Percentiles rank a stretch among this genome's conserved stretches.
These are phyloP conservation scores for Olyra latifolia DNA, from an alignment of 176 grass and related monocot genomes.

Conservation along the genomic window DNA sequence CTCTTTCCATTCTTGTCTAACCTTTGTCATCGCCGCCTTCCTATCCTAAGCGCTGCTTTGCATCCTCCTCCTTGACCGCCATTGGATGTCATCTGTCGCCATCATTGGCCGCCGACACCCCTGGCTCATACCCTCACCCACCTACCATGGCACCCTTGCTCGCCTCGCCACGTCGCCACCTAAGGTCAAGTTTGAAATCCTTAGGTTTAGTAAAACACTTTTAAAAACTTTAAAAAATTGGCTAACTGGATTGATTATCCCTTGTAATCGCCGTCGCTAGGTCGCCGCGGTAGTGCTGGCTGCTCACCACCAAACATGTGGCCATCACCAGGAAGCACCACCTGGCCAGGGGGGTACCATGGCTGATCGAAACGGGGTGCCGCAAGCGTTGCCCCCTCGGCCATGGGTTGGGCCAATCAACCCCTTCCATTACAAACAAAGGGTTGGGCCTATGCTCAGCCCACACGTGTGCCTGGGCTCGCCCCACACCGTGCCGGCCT, in stretches of 20 bases:
- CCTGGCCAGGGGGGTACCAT: no score
- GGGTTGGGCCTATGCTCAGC: not conserved
- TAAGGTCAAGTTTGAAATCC: no score
- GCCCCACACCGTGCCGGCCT: not conserved
- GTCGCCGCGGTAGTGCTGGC: not conserved
- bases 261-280: not conserved
- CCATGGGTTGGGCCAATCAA: not conserved
- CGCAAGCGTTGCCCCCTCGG: not conserved
- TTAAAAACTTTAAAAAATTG: no score
- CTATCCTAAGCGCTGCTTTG: not conserved
- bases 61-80: not conserved
- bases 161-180: not conserved
- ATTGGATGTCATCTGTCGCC: not conserved
- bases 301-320: not conserved
- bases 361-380: no score
- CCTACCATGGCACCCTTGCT: not conserved
- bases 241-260: no score
- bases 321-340: not conserved
- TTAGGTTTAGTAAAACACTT: no score
- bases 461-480: not conserved
- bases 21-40: not conserved
- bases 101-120: not conserved
- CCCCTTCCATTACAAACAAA: not conserved
- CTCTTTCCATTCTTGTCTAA: not conserved
- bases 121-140: not conserved